Conservation (phyloP, 305 asterid genomes). For the Coffea humblotiana region DNA sequence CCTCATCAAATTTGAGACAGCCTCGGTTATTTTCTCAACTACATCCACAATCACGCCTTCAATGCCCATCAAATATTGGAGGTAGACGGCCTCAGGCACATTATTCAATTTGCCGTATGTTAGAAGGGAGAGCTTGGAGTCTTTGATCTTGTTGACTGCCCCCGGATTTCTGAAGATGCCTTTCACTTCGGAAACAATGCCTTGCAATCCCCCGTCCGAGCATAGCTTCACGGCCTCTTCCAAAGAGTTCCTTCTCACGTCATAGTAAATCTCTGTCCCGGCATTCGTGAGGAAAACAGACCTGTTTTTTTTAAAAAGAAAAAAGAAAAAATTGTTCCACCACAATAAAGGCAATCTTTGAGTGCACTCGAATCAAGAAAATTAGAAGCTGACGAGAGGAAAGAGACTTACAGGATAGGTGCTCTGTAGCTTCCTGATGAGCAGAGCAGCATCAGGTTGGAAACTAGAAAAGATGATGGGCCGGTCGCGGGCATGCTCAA, state of each 20-base stretch:
- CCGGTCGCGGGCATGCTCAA: slow-evolving; percentile 62
- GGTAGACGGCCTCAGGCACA: slow-evolving; percentile 79
- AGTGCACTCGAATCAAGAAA: too few relatives aligned
- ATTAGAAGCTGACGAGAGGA: background rate
- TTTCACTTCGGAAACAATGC: slow-evolving; percentile 85
- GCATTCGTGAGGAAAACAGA: slow-evolving; percentile 87
- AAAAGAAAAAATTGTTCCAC: too few relatives aligned
- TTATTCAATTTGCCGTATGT: slow-evolving; percentile 87
- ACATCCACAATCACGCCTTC: slow-evolving; percentile 93
- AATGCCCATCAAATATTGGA: slow-evolving; percentile 87
- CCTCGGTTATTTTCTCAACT: slow-evolving; percentile 65
- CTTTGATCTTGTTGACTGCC: slow-evolving; percentile 73
- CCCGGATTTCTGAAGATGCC: slow-evolving; percentile 77
- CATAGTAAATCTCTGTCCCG: slow-evolving; percentile 71
- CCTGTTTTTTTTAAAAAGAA: slow-evolving; percentile 44
- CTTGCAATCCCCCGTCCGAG: slow-evolving; percentile 78
- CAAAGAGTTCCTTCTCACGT: slow-evolving; percentile 70
- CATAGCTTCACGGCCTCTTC: slow-evolving; percentile 82
- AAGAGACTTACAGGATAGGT: slow-evolving; percentile 59
- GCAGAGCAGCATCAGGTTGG: slow-evolving; percentile 87
- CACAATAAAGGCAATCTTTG: too few relatives aligned
- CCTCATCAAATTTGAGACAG: slow-evolving; percentile 52
- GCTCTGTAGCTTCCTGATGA: slow-evolving; percentile 61
- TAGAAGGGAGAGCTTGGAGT: slow-evolving; percentile 59
- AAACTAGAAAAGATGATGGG: slow-evolving; percentile 76